Conservation (phyloP, 2,329 filamentous ascomycete species). For the Capronia coronata region DNA sequence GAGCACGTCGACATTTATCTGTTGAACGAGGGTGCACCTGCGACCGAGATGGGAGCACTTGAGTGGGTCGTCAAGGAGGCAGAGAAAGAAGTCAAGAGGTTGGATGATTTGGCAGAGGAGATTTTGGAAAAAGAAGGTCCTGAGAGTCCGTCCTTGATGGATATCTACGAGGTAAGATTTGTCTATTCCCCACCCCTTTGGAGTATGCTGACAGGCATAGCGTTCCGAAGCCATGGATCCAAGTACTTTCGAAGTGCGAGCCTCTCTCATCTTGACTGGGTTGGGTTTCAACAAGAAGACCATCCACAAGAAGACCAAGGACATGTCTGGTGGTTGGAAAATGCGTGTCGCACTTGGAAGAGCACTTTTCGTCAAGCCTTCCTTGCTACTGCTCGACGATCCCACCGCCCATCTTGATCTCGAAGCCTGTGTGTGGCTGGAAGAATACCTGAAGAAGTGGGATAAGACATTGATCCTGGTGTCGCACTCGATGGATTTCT, state of each 20-base stretch:
- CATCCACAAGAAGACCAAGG: conserved; percentile 99
- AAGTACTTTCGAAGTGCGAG: conserved; percentile 90
- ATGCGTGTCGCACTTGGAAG: conserved; percentile 98
- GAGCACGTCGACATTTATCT: conserved; percentile 98
- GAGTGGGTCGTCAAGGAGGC: conserved; percentile 97
- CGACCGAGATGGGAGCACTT: conserved; percentile 78
- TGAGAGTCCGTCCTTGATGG: conserved; percentile 81
- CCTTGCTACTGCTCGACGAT: conserved; percentile 90
- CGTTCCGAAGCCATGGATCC: conserved; percentile 99
- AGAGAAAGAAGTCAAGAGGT: conserved; percentile 80
- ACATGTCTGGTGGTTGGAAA: conserved; percentile 99
- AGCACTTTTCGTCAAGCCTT: conserved; percentile 97
- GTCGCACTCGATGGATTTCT: conserved; percentile 96
- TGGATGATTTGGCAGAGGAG: conserved; percentile 83
- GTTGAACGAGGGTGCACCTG: conserved; percentile 91
- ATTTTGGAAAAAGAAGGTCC: conserved; percentile 88
- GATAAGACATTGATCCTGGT: conserved; percentile 93
- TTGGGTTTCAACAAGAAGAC: conserved; percentile 98
- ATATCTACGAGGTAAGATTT: conserved; percentile 80
- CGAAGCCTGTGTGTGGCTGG: conserved; percentile 98
- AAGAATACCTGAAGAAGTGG: conserved; percentile 99
- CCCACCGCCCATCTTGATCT: conserved; percentile 98
- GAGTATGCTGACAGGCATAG: conserved; percentile 43
- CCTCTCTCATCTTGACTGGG: conserved; percentile 94
- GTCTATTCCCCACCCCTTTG: neutral